Evolutionary conservation across 2,329 filamentous ascomycete species (phyloP).

Genomic region (Colletotrichum sp.): DNA sequence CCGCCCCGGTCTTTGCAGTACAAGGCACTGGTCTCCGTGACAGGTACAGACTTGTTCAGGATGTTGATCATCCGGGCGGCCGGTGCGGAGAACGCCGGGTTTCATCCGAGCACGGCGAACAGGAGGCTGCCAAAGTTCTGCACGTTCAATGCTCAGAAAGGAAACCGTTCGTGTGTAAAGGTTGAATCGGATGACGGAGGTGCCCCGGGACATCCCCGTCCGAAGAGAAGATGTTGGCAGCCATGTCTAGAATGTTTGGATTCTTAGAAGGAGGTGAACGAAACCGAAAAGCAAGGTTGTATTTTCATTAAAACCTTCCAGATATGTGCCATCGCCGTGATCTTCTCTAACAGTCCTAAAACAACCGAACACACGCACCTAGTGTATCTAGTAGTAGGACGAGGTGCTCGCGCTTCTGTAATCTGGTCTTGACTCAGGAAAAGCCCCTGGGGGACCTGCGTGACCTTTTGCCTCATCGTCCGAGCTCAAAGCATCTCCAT

Average conservation of each 20-base stretch:
- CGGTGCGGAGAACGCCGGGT: not conserved
- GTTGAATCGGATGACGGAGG: not conserved
- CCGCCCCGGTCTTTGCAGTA: not conserved
- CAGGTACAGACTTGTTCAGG: not conserved
- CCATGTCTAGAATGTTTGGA: not conserved
- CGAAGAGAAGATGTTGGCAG: not conserved
- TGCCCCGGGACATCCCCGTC: not conserved
- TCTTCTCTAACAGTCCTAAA: not conserved
- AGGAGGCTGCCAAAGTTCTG: not conserved
- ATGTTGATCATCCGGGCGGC: not conserved
- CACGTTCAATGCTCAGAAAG: not conserved
- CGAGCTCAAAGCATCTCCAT: conserved; percentile 39
- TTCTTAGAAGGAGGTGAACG: not conserved
- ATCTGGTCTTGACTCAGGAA: conserved; percentile 50
- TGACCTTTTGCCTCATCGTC: conserved; percentile 39
- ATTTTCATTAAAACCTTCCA: conserved; percentile 4
- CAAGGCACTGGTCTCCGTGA: not conserved
- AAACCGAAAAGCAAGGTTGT: conserved; percentile 2
- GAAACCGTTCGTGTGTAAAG: not conserved
- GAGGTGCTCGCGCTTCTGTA: conserved; percentile 40
- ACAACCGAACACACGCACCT: not conserved
- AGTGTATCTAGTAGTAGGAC: conserved; percentile 37
- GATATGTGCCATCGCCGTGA: not conserved
- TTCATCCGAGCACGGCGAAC: conserved; percentile 6
- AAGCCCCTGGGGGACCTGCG: conserved; percentile 49